A percentile compares a stretch with the other conserved stretches of the same genome.
Evolutionary conservation across 345 rosid genomes (phyloP).

Genomic region (Pelargonium nanum): DNA sequence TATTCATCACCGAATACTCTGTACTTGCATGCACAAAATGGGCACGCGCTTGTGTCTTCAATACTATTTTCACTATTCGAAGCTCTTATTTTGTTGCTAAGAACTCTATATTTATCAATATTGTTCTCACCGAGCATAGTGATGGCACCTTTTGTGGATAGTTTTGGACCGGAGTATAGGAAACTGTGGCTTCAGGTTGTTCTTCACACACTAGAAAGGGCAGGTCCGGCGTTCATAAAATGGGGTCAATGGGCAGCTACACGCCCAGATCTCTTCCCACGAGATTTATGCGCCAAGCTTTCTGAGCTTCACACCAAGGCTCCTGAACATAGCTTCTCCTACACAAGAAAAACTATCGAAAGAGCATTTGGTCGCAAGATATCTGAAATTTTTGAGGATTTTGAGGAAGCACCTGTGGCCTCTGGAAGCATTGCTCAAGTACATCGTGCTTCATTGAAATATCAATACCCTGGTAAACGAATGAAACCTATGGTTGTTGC

Average conservation of each 20-base stretch:
- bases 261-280: constrained; percentile 82
- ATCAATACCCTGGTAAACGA: constrained; percentile 64
- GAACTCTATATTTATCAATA: constrained; percentile 59
- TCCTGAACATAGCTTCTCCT: constrained; percentile 82
- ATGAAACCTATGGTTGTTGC: constrained; percentile 70
- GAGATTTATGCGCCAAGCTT: constrained; percentile 81
- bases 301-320: constrained; percentile 85
- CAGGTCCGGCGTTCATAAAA: constrained; percentile 98
- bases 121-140: constrained; percentile 69
- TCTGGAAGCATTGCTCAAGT: constrained; percentile 99
- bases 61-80: constrained; percentile 37
- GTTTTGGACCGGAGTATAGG: constrained; percentile 50
- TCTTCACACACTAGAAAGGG: constrained; percentile 60
- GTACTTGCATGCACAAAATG: constrained; percentile 44
- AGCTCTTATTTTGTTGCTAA: constrained; percentile 45
- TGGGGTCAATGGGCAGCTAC: constrained; percentile 99
- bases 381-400: constrained; percentile 69
- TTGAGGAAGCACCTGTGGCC: constrained; percentile 88
- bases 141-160: constrained; percentile 67
- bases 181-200: constrained; percentile 59
- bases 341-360: constrained; percentile 71
- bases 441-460: constrained; percentile 75
- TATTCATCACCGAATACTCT: constrained; percentile 43
- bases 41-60: constrained; percentile 45
- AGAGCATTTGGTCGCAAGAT: constrained; percentile 85